phyloP scores from a whole-genome alignment of 441 rosid genomes.

The Erysimum pusillum region DNA sequence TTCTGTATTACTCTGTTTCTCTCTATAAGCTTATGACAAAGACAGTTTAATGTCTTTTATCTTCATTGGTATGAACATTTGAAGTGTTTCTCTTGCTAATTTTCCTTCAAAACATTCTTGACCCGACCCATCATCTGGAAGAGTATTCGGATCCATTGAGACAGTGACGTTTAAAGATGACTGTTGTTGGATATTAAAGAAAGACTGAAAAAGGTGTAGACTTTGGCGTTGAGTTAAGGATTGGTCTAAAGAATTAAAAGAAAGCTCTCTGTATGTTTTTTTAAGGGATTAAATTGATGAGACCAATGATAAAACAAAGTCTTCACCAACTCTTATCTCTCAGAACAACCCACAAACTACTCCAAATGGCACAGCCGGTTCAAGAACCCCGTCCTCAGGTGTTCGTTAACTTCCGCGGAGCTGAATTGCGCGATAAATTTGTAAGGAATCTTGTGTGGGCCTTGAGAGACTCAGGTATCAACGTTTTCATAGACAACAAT shows the following conservation, averaged over 20 bases:
- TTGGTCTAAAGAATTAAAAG: background rate
- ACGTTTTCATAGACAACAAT: background rate
- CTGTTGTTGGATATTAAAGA: background rate
- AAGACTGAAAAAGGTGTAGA: background rate
- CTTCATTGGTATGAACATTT: background rate
- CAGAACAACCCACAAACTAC: background rate
- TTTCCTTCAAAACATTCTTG: background rate
- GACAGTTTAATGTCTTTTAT: background rate
- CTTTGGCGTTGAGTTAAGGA: background rate
- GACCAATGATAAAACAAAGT: background rate
- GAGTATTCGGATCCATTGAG: background rate
- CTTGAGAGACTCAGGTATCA: constrained; percentile 5
- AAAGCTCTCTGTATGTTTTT: background rate
- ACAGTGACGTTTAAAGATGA: no score
- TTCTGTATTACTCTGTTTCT: background rate
- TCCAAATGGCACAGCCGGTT: background rate
- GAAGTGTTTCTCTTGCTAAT: no score
- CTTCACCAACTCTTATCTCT: background rate
- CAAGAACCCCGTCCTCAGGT: constrained; percentile 11
- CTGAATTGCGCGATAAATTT: constrained; percentile 11
- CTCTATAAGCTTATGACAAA: background rate
- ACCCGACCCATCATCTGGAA: background rate
- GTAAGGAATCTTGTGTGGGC: background rate
- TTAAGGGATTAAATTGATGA: background rate
- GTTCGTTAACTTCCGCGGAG: constrained; percentile 15